These are phyloP conservation scores for Coleophoma eucalyptorum DNA, from an alignment of 2,329 filamentous ascomycete genomes.

Conservation along the genomic window DNA sequence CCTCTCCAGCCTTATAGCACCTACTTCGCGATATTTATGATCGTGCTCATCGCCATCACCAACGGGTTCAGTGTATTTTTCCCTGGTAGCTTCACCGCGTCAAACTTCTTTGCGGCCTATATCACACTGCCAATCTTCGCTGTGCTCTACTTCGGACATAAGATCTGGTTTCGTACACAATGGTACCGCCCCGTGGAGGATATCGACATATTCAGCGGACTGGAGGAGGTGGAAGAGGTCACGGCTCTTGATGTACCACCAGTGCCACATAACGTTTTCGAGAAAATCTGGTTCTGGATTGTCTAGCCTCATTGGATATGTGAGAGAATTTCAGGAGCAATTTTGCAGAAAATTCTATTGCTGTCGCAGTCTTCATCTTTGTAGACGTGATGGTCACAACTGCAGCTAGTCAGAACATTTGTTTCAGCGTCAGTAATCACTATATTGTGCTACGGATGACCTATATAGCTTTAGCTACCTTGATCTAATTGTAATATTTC, in stretches of 20 bases:
- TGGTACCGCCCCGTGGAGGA: constrained; percentile 39
- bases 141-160: constrained; percentile 58
- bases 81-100: constrained; percentile 56
- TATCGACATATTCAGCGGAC: constrained; percentile 54
- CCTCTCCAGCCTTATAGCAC: constrained; percentile 68
- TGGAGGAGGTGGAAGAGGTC: constrained; percentile 53
- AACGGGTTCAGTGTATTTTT: constrained; percentile 77
- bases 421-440: no score
- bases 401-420: no score
- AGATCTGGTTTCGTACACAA: constrained; percentile 42
- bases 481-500: no score
- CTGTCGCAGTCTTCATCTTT: no score
- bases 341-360: no score
- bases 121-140: constrained; percentile 60
- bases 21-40: constrained; percentile 53
- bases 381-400: no score
- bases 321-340: no score
- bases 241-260: constrained; percentile 43
- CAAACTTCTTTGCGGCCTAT: constrained; percentile 62
- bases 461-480: no score
- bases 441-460: no score
- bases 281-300: constrained; percentile 53
- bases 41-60: constrained; percentile 62
- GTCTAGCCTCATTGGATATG: no score
- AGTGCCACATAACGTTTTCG: constrained; percentile 44